phyloP scores from a whole-genome alignment of 2,329 filamentous ascomycete genomes.

The Colletotrichum sp. region DNA sequence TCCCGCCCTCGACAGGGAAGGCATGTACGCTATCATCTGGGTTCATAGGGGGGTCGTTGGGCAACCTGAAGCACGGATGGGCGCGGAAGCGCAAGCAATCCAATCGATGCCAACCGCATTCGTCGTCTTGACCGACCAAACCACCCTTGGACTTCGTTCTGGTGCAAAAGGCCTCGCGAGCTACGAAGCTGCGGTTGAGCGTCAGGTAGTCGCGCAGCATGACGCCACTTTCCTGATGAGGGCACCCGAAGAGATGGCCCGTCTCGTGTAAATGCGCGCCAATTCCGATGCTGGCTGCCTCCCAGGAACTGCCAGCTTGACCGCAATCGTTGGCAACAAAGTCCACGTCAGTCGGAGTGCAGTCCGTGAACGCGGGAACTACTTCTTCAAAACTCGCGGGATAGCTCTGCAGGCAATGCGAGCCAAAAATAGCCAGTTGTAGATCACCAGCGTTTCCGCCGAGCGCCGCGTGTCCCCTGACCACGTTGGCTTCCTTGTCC shows the following conservation, averaged over 20 bases:
- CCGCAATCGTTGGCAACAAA: constrained; percentile 85
- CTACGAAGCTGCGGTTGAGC: constrained; percentile 82
- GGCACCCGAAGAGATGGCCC: constrained; percentile 88
- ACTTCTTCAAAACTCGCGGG: constrained; percentile 89
- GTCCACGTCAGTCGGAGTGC: constrained; percentile 83
- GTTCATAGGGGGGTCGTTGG: constrained; percentile 69
- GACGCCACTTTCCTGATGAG: constrained; percentile 87
- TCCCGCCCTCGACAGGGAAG: constrained; percentile 81
- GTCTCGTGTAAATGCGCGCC: constrained; percentile 92
- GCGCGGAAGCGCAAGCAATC: constrained; percentile 88
- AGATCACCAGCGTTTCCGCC: constrained; percentile 76
- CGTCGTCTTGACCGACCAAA: constrained; percentile 75
- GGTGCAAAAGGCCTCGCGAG: constrained; percentile 84
- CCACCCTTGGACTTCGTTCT: constrained; percentile 85
- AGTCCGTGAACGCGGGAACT: constrained; percentile 86
- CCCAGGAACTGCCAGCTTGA: constrained; percentile 90
- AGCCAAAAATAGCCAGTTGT: constrained; percentile 88
- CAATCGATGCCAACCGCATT: constrained; percentile 90
- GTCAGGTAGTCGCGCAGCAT: constrained; percentile 90
- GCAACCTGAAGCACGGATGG: constrained; percentile 88
- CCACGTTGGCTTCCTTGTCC: constrained; percentile 73
- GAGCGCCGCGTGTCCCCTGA: constrained; percentile 84
- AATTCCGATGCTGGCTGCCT: constrained; percentile 92
- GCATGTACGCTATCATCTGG: constrained; percentile 82
- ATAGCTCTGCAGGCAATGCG: constrained; percentile 90